Percentiles rank a stretch among this genome's conserved stretches.
Evolutionary conservation across 257 asterid genomes (phyloP).

Genomic region (Craterostigma plantagineum): DNA sequence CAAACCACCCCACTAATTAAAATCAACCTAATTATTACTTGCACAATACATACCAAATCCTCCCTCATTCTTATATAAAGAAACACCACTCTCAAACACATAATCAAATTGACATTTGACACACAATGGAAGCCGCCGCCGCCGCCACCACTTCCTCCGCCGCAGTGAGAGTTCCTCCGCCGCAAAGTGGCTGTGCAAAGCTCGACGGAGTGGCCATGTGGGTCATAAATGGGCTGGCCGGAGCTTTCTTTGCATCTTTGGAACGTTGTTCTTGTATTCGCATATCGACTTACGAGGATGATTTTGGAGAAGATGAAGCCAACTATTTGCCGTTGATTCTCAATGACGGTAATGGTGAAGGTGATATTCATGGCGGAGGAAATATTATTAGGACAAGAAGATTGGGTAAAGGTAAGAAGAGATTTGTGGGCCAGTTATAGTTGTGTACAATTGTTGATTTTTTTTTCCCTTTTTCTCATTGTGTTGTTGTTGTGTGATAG

Average conservation of each 20-base stretch:
- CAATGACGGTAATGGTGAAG: constrained; percentile 22
- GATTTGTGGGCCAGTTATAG: too few species aligned
- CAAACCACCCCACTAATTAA: too few species aligned
- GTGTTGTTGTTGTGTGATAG: background rate
- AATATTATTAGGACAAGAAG: constrained; percentile 14
- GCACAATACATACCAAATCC: too few species aligned
- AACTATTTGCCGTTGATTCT: constrained; percentile 41
- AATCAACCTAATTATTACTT: too few species aligned
- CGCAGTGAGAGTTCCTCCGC: constrained; percentile 17
- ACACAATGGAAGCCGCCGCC: constrained; percentile 29
- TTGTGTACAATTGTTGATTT: too few species aligned
- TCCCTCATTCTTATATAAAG: too few species aligned
- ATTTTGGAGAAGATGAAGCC: constrained; percentile 25
- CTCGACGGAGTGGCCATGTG: constrained; percentile 63
- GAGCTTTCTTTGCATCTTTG: constrained; percentile 57
- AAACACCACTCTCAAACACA: too few species aligned
- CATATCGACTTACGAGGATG: constrained; percentile 43
- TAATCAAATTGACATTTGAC: background rate
- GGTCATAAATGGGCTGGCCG: constrained; percentile 48
- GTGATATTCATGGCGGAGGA: constrained; percentile 9
- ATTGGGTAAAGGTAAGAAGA: constrained; percentile 24
- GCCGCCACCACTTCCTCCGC: constrained; percentile 15
- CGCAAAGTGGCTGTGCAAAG: constrained; percentile 20
- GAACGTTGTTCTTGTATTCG: constrained; percentile 78
- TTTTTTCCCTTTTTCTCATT: too few species aligned